A percentile compares a stretch with the other conserved stretches of the same genome.
phyloP scores from a whole-genome alignment of 2,329 filamentous ascomycete genomes.

The Fusarium paranaense region DNA sequence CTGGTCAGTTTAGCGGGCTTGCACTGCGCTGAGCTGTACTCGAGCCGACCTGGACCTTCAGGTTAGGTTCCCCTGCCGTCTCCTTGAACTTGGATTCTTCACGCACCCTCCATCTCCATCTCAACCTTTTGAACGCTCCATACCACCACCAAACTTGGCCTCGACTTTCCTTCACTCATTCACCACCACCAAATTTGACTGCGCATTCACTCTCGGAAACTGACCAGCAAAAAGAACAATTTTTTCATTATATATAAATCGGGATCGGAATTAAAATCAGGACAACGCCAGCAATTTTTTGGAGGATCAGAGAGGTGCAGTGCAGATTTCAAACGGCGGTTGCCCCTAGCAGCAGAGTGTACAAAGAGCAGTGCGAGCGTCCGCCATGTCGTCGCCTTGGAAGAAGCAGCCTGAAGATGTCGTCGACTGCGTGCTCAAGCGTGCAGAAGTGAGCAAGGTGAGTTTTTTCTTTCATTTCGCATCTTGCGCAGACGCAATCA shows the following conservation, averaged over 20 bases:
- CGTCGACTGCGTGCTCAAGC: conserved; percentile 76
- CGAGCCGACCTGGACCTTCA: not conserved
- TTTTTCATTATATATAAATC: not conserved
- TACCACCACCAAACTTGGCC: not conserved
- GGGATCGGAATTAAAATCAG: not conserved
- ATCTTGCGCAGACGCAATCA: not conserved
- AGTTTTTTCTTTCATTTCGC: conserved; percentile 41
- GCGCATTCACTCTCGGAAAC: conserved; percentile 1
- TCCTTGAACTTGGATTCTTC: conserved; percentile 15
- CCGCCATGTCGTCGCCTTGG: conserved; percentile 69
- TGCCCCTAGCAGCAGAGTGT: conserved; percentile 40
- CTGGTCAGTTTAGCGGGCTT: not conserved
- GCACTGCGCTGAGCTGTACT: not conserved
- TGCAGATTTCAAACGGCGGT: conserved; percentile 18
- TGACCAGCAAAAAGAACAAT: not conserved
- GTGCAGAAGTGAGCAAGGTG: conserved; percentile 82
- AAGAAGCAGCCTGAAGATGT: conserved; percentile 74
- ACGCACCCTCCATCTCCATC: conserved; percentile 1
- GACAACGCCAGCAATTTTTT: not conserved
- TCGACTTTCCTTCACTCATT: conserved; percentile 9
- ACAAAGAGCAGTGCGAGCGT: conserved; percentile 38
- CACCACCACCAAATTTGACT: not conserved
- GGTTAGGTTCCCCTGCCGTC: conserved; percentile 1
- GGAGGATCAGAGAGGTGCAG: not conserved
- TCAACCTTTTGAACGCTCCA: not conserved